Percentiles rank a stretch among this genome's conserved stretches.
phyloP scores from a whole-genome alignment of 495 filamentous ascomycete species.

The Daldinia grandis region DNA sequence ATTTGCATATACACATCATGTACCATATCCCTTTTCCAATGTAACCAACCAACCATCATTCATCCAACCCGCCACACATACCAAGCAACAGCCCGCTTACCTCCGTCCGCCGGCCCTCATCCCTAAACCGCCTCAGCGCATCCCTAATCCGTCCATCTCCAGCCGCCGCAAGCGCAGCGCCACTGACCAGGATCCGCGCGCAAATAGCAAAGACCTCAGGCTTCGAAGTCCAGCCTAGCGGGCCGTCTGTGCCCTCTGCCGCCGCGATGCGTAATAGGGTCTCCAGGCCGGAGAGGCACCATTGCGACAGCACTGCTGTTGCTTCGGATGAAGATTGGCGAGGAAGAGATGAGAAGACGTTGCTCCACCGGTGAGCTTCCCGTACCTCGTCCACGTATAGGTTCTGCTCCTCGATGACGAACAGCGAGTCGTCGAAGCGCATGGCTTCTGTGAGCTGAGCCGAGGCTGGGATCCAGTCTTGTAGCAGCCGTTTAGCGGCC shows the following conservation, averaged over 20 bases:
- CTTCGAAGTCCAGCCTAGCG: conserved; percentile 77
- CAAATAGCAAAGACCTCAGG: conserved; percentile 75
- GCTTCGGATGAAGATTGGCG: background rate
- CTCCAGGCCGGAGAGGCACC: conserved; percentile 66
- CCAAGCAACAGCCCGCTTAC: conserved; percentile 49
- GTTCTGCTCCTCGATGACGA: conserved; percentile 90
- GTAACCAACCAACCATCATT: background rate
- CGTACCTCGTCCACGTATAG: conserved; percentile 81
- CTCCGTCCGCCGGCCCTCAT: conserved; percentile 32
- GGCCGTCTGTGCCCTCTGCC: conserved; percentile 60
- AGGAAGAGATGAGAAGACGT: conserved; percentile 47
- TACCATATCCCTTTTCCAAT: background rate
- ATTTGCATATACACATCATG: background rate
- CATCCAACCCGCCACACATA: conserved; percentile 38
- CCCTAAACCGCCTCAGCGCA: conserved; percentile 46
- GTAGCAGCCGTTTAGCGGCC: background rate
- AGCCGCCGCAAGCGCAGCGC: conserved; percentile 45
- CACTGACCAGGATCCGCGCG: conserved; percentile 63
- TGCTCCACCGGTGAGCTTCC: conserved; percentile 73
- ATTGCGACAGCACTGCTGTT: conserved; percentile 47
- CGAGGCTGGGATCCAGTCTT: conserved; percentile 51
- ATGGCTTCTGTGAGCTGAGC: conserved; percentile 58
- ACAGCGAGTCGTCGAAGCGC: conserved; percentile 75
- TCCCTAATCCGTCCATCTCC: conserved; percentile 18
- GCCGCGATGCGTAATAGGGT: conserved; percentile 54